phyloP scores from a whole-genome alignment of 805 yeast species.

The Yarrowia sp. region DNA sequence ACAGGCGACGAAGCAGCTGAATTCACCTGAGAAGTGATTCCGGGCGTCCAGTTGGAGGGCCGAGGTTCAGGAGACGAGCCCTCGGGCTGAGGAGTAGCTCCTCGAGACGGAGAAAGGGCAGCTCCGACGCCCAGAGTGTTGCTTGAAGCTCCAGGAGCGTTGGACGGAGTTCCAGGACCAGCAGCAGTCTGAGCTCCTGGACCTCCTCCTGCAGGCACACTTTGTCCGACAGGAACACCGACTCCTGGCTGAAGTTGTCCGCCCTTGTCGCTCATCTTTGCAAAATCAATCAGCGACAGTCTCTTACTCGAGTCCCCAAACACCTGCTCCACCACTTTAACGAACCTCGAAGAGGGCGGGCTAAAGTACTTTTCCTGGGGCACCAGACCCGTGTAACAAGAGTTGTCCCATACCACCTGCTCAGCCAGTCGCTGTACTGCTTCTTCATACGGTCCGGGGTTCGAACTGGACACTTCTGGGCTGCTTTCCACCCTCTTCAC shows the following conservation, averaged over 20 bases:
- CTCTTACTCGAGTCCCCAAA: constrained; percentile 14
- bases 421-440: constrained; percentile 39
- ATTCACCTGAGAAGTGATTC: constrained; percentile 26
- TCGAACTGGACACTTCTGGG: too few species aligned
- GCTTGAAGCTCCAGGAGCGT: neutral
- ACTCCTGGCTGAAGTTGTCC: constrained; percentile 26
- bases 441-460: constrained; percentile 5
- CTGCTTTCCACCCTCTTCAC: neutral
- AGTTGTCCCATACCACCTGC: constrained; percentile 30
- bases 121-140: neutral
- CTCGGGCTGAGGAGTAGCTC: constrained; percentile 29
- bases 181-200: too few species aligned
- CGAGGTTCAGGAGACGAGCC: constrained; percentile 27
- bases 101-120: constrained; percentile 4
- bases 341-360: neutral
- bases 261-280: constrained; percentile 29
- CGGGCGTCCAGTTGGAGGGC: constrained; percentile 26
- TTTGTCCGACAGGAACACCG: neutral
- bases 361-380: constrained; percentile 2
- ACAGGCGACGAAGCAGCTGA: constrained; percentile 18
- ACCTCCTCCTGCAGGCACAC: too few species aligned
- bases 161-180: neutral
- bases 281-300: constrained; percentile 12
- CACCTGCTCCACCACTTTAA: constrained; percentile 16
- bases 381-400: constrained; percentile 2